Evolutionary conservation across 257 asterid genomes (phyloP).

Genomic region (Nicotiana otophora): DNA sequence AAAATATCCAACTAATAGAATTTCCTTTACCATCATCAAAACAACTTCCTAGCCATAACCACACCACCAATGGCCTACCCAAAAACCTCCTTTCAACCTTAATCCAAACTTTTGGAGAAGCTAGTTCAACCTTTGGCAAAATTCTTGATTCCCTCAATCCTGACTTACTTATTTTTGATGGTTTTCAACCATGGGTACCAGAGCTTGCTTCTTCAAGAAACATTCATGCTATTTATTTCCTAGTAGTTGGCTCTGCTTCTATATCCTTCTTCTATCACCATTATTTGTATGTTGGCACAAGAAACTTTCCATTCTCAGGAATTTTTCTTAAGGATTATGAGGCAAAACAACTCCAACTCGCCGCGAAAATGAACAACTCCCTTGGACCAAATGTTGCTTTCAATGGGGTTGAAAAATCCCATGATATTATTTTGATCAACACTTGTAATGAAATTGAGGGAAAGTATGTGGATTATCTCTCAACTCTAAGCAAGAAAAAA

Average conservation of each 20-base stretch:
- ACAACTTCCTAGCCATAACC: conserved; percentile 33
- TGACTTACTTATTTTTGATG: conserved; percentile 37
- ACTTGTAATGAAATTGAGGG: conserved; percentile 28
- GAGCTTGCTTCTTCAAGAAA: conserved; percentile 27
- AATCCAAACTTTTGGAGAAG: conserved; percentile 11
- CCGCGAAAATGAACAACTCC: background rate
- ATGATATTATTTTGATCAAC: conserved; percentile 28
- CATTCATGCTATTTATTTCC: conserved; percentile 29
- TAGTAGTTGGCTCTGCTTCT: conserved; percentile 24
- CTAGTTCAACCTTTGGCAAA: conserved; percentile 21
- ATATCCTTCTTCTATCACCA: conserved; percentile 26
- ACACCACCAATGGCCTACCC: conserved; percentile 39
- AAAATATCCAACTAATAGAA: conserved; percentile 25
- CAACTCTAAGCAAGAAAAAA: conserved; percentile 14
- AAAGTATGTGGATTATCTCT: conserved; percentile 33
- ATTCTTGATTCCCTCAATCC: conserved; percentile 26
- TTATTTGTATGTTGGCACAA: background rate
- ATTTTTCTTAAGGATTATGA: conserved; percentile 20
- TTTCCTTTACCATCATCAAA: conserved; percentile 23
- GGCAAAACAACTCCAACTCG: conserved; percentile 3
- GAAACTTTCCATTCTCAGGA: conserved; percentile 27
- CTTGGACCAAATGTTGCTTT: conserved; percentile 8
- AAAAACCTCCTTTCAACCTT: conserved; percentile 29
- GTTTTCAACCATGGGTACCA: conserved; percentile 48
- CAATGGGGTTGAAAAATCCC: conserved; percentile 15